These are phyloP conservation scores for Schizochytrium sp. DNA, from an alignment of 108 stramenopile species.

Conservation along the genomic window DNA sequence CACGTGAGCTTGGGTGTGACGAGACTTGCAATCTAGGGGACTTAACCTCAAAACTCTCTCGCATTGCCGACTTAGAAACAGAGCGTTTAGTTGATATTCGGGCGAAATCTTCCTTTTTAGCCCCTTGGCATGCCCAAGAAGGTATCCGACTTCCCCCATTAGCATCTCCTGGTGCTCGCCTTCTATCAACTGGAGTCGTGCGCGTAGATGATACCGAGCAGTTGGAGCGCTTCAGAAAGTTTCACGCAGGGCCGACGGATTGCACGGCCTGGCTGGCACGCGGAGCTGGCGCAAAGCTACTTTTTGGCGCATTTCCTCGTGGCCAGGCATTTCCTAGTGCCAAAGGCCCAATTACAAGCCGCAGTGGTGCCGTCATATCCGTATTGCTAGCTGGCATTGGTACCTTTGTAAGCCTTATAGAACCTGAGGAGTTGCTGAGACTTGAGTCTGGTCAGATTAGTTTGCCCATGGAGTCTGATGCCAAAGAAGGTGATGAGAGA, in stretches of 20 bases:
- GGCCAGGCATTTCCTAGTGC: constrained; percentile 11
- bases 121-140: no score
- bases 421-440: constrained; percentile 12
- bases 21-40: neutral
- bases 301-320: constrained; percentile 32
- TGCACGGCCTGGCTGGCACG: neutral
- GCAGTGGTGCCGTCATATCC: neutral
- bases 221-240: neutral
- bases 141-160: neutral
- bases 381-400: constrained; percentile 27
- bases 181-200: neutral
- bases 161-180: neutral
- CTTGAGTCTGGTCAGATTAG: neutral
- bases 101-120: no score
- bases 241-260: constrained; percentile 7
- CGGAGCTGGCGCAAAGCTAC: constrained; percentile 37
- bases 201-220: neutral
- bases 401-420: constrained; percentile 20
- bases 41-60: neutral
- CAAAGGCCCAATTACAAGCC: constrained; percentile 21
- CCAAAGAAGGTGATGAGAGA: constrained; percentile 17
- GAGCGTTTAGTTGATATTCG: neutral
- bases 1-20: neutral
- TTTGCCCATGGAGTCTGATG: neutral
- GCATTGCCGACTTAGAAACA: neutral